Conservation (phyloP, 306 rosid genomes). For the Elaeagnus macrophylla region DNA sequence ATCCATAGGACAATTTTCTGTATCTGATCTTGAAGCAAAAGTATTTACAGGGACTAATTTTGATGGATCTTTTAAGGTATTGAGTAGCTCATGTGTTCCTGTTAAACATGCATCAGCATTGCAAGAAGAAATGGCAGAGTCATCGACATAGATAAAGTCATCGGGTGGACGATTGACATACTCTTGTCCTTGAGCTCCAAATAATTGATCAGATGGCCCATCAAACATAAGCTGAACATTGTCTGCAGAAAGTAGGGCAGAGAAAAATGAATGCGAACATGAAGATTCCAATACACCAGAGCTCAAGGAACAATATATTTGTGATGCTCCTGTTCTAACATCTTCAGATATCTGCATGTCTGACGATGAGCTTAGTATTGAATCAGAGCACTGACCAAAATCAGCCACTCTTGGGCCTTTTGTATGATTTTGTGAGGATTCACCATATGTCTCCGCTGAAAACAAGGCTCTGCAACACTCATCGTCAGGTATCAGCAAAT, state of each 20-base stretch:
- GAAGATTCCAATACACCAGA: constrained; percentile 31
- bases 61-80: constrained; percentile 35
- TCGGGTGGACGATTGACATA: constrained; percentile 38
- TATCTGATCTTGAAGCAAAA: constrained; percentile 40
- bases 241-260: constrained; percentile 36
- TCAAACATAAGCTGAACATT: constrained; percentile 33
- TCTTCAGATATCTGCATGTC: constrained; percentile 31
- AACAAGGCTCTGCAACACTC: constrained; percentile 82
- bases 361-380: constrained; percentile 40
- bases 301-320: constrained; percentile 29
- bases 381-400: constrained; percentile 35
- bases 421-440: constrained; percentile 35
- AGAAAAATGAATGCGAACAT: constrained; percentile 32
- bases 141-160: constrained; percentile 45
- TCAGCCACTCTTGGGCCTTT: constrained; percentile 28
- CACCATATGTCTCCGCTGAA: constrained; percentile 49
- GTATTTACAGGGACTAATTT: constrained; percentile 64
- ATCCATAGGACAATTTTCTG: constrained; percentile 30
- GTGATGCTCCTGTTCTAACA: constrained; percentile 27
- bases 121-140: constrained; percentile 40
- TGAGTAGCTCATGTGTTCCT: constrained; percentile 38
- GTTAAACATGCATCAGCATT: constrained; percentile 19
- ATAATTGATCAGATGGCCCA: constrained; percentile 40
- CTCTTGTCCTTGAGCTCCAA: constrained; percentile 45
- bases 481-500: constrained; percentile 61